These are phyloP conservation scores for Nakataea oryzae DNA, from an alignment of 2,329 filamentous ascomycete genomes.

Conservation along the genomic window DNA sequence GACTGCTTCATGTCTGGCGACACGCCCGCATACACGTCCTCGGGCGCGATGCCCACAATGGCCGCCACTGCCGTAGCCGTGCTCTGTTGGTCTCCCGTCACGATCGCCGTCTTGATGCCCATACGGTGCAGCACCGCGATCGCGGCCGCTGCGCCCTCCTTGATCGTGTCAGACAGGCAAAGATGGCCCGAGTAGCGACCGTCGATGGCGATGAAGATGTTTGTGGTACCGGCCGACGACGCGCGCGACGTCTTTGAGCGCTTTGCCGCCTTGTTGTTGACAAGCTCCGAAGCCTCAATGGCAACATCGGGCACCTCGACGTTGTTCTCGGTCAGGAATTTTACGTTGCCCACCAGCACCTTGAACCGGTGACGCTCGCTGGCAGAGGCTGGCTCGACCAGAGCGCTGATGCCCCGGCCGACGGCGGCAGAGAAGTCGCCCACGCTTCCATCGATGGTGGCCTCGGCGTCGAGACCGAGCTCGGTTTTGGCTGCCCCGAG, in stretches of 20 bases:
- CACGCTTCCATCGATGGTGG: slow-evolving; percentile 69
- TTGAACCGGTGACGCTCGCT: slow-evolving; percentile 62
- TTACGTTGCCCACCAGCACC: slow-evolving; percentile 74
- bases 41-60: slow-evolving; percentile 66
- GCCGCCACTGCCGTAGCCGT: slow-evolving; percentile 78
- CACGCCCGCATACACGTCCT: slow-evolving; percentile 76
- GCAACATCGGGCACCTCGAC: slow-evolving; percentile 56
- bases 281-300: slow-evolving; percentile 50
- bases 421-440: slow-evolving; percentile 77
- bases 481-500: slow-evolving; percentile 64
- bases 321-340: slow-evolving; percentile 62
- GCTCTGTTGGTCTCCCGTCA: slow-evolving; percentile 82
- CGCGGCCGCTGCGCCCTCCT: slow-evolving; percentile 71
- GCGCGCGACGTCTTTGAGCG: slow-evolving; percentile 23
- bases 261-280: slow-evolving; percentile 33
- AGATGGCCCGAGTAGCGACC: slow-evolving; percentile 71
- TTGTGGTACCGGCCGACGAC: slow-evolving; percentile 62
- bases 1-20: slow-evolving; percentile 84
- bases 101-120: slow-evolving; percentile 79
- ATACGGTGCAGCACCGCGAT: slow-evolving; percentile 75
- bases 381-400: slow-evolving; percentile 64
- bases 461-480: slow-evolving; percentile 62
- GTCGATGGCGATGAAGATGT: slow-evolving; percentile 85
- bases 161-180: slow-evolving; percentile 82
- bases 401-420: slow-evolving; percentile 74